A percentile compares a stretch with the other conserved stretches of the same genome.
Conservation (phyloP, 192 early-diverging fungal species). For the Entophlyctis luteolus region DNA sequence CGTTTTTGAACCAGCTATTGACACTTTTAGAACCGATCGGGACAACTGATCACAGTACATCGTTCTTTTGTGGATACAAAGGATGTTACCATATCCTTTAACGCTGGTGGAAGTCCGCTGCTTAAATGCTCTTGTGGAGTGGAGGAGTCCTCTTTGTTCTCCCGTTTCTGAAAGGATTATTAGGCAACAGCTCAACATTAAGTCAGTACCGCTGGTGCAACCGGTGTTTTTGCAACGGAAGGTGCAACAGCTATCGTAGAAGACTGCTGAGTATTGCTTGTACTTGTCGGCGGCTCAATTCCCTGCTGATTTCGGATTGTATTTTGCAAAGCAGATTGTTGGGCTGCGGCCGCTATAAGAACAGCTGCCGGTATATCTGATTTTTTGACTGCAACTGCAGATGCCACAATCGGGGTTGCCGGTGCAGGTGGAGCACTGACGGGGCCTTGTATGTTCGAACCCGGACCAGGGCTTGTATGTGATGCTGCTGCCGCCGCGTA, state of each 20-base stretch:
- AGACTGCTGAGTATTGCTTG: background rate
- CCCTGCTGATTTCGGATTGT: too few relatives aligned
- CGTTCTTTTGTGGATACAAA: slow-evolving; percentile 65
- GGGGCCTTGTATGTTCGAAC: background rate
- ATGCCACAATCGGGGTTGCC: background rate
- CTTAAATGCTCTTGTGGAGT: slow-evolving; percentile 38
- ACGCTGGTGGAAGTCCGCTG: slow-evolving; percentile 58
- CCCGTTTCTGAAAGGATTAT: background rate
- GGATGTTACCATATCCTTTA: slow-evolving; percentile 63
- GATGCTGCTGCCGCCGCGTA: slow-evolving; percentile 26
- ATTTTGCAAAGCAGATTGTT: background rate
- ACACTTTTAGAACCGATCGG: background rate
- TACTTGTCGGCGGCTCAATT: too few relatives aligned
- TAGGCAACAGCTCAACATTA: background rate
- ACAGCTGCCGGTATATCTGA: background rate
- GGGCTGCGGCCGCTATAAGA: background rate
- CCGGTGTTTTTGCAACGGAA: background rate
- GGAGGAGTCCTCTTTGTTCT: slow-evolving; percentile 2
- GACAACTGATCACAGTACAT: slow-evolving; percentile 28
- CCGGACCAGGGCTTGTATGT: background rate
- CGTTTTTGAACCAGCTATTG: slow-evolving; percentile 27
- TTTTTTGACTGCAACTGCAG: slow-evolving; percentile 3
- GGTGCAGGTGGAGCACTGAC: background rate
- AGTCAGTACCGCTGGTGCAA: background rate
- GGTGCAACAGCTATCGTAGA: background rate